A percentile compares a stretch with the other conserved stretches of the same genome.
Evolutionary conservation across 2,329 filamentous ascomycete genomes (phyloP).

Genomic region (Alternaria incomplexa): DNA sequence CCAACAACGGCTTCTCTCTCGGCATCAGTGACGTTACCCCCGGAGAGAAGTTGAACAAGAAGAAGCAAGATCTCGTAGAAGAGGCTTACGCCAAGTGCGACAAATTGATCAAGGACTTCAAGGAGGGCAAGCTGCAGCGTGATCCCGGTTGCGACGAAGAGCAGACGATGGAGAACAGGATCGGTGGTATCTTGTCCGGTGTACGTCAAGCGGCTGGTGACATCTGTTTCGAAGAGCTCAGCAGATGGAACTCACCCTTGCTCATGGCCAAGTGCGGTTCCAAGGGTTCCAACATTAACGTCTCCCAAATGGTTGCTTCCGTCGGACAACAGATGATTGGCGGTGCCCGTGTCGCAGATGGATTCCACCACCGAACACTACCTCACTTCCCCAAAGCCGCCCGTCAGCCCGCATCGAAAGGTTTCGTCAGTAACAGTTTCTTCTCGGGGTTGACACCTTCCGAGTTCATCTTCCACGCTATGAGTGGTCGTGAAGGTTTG

Average conservation of each 20-base stretch:
- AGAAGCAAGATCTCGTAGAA: slow-evolving; percentile 78
- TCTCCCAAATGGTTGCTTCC: slow-evolving; percentile 97
- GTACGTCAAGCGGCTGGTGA: slow-evolving; percentile 91
- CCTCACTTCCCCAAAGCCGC: slow-evolving; percentile 96
- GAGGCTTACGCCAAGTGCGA: slow-evolving; percentile 82
- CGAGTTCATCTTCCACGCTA: slow-evolving; percentile 97
- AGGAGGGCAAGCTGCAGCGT: slow-evolving; percentile 80
- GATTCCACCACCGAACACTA: slow-evolving; percentile 92
- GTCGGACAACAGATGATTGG: slow-evolving; percentile 99
- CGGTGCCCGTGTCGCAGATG: slow-evolving; percentile 88
- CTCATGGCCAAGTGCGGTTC: slow-evolving; percentile 98
- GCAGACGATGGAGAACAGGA: slow-evolving; percentile 85
- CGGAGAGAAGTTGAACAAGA: slow-evolving; percentile 69
- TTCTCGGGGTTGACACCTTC: slow-evolving; percentile 88
- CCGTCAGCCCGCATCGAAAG: slow-evolving; percentile 90
- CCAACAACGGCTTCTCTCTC: slow-evolving; percentile 93
- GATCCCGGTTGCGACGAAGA: slow-evolving; percentile 90
- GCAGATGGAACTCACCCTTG: slow-evolving; percentile 87
- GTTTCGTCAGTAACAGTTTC: slow-evolving; percentile 97
- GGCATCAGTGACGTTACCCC: slow-evolving; percentile 95
- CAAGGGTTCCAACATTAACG: slow-evolving; percentile 97
- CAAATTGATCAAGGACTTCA: slow-evolving; percentile 80
- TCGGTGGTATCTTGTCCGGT: slow-evolving; percentile 89
- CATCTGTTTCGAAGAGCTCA: slow-evolving; percentile 87
- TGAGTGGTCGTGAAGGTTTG: slow-evolving; percentile 96